Evolutionary conservation across 768 basidiomycete species (phyloP), one percentile per base, ranked within the genome.

Genomic region (Termitomyces bulborhizus): DNA sequence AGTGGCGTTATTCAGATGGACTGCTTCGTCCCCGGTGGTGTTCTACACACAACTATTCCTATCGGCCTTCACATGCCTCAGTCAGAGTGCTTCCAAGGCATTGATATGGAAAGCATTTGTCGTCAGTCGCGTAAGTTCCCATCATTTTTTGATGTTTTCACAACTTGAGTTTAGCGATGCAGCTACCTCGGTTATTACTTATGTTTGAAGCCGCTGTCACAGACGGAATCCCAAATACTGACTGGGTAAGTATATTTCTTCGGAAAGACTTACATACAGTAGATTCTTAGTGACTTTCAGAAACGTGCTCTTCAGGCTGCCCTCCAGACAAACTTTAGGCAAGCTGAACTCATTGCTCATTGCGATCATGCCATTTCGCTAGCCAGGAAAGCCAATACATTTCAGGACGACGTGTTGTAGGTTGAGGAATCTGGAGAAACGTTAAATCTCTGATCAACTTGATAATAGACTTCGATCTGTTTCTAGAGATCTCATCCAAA

Each of bases 61-160:
- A 18, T 76, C 86, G 3, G 81, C 85, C 3, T 70, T 88, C 57
- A 78, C 77, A 6, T 86, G 82, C 60, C 70, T 90, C 21, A 75
- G 81, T 1, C 83, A 87, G 64, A 79, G 67, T 53, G 46, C 59
- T 6, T 55, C 61, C 27, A 71, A 60, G 58, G 68, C 62, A 55
- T 70, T 51, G 58, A 62, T 90, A 32, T 92, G 88, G 89, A 81
- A 80, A 59, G 76, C 83, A 18, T 91, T 90, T 63, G 75, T 88
- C 18, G 70, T 88, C 53, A 84, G 87, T 39, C 78, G 89, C 51
- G 89, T 91, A 69, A 62, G 85, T 58, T 36, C 51, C 47, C 31
- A 55, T 21, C 37, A 58, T 52, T 39, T 13, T 39, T 27, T 6
- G 21, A 48, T n/a, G 9, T 52, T 12, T 32, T 53, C 36, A 26